phyloP scores from a whole-genome alignment of 306 rosid species.

The Inga leiocalycina region DNA sequence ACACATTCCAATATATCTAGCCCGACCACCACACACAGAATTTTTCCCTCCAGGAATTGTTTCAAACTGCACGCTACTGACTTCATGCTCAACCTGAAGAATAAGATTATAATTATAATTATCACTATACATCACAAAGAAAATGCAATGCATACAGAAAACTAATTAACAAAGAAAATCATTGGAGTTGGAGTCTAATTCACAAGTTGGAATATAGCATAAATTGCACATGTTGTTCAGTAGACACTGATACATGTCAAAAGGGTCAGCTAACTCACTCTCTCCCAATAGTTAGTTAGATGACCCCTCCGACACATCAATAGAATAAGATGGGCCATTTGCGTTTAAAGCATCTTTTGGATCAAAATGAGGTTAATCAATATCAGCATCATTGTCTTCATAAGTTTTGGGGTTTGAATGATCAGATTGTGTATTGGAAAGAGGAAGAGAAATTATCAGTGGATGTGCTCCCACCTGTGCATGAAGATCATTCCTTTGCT shows the following conservation, averaged over 20 bases:
- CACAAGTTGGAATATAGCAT: slow-evolving; percentile 8
- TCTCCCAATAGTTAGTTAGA: not conserved
- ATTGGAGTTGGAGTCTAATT: not conserved
- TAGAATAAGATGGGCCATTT: not conserved
- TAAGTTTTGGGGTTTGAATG: not conserved
- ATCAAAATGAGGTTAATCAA: not conserved
- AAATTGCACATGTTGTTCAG: not conserved
- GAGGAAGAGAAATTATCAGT: not conserved
- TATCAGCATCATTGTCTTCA: not conserved
- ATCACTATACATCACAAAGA: slow-evolving; percentile 22
- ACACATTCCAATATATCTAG: slow-evolving; percentile 33
- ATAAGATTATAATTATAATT: not conserved
- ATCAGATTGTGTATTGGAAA: not conserved
- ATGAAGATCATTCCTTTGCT: not conserved
- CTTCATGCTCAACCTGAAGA: slow-evolving; percentile 45
- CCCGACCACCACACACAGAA: slow-evolving; percentile 26
- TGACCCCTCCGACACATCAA: not conserved
- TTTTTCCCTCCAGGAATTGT: slow-evolving; percentile 30
- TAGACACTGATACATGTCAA: not conserved
- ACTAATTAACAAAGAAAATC: slow-evolving; percentile 11
- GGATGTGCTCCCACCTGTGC: not conserved
- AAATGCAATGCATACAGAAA: not conserved
- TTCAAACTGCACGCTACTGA: slow-evolving; percentile 25
- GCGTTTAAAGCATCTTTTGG: not conserved
- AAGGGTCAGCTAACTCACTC: not conserved